Base-by-base conservation (phyloP, 176 grass and related monocot species). In the Carex pumila region DNA sequence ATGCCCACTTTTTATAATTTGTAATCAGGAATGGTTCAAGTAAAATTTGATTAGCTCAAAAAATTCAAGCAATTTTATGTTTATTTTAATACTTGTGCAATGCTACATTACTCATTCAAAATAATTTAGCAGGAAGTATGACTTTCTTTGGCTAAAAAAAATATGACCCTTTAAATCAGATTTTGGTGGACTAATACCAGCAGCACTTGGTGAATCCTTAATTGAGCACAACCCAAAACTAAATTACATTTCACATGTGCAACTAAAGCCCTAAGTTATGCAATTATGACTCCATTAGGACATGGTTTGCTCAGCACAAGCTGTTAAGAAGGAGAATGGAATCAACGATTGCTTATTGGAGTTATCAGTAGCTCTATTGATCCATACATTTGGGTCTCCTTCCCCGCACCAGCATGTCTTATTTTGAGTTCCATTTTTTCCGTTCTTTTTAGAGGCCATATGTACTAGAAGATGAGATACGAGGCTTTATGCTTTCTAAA, bases 1-100 rank as follows among this genome's bases (percentile, higher is more conserved):
- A 88, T 87, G 83, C 57, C 96, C 96, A 90, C 91, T 93, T 86
- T 98, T 98, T 68, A 95, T 85, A 79, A 95, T 85, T 93, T 98
- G 88, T 79, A 88, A 19, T 73, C 65, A 69, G 79, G 81, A 3
- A 89, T 65, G 47, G 34, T 34, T 81, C 88, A 43, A 39, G 68
- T 81, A 86, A 74, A 65, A 18, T 61, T 9, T 13, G 12, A 72
- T 81, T 72, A 59, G 53, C 8, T 71, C 15, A 71, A 59, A 58
- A 8, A 79, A 19, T 37, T 45, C 19, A 80, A 86, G 9, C 19
- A 12, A 41, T 41, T 41, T 41, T 41, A 32, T n/a, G 71, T 21
- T 77, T 37, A 11, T 61, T 85, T 32, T 61, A n/a, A 37, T 22
- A 49, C n/a, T 37, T 34, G 18, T 80, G 32, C 39, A 66, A 65